Evolutionary conservation across 2,329 filamentous ascomycete genomes (phyloP).

Genomic region (Phyllosticta citriasiana): DNA sequence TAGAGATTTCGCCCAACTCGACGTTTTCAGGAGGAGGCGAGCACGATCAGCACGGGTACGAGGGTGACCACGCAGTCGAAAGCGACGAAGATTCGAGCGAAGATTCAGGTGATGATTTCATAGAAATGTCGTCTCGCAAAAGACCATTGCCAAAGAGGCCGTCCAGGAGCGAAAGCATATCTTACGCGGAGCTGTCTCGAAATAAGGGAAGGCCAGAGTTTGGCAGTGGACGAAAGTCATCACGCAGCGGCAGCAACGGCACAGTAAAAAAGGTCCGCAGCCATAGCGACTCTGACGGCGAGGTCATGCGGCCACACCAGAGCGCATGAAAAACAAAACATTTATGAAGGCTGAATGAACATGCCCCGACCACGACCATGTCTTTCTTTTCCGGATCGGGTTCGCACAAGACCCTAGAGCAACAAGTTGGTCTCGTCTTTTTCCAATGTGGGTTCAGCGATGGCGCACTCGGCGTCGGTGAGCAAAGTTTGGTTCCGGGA

Average conservation of each 20-base stretch:
- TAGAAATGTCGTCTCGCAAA: constrained; percentile 20
- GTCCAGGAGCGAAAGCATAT: constrained; percentile 25
- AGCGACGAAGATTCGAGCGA: constrained; percentile 31
- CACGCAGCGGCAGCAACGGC: constrained; percentile 39
- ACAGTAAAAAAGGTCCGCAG: constrained; percentile 39
- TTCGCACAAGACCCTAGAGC: neutral
- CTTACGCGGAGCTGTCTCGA: constrained; percentile 26
- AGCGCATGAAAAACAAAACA: neutral
- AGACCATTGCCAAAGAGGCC: constrained; percentile 1
- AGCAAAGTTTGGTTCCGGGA: neutral
- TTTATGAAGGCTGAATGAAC: neutral
- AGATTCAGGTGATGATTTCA: constrained; percentile 28
- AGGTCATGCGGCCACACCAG: neutral
- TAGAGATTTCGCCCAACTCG: neutral
- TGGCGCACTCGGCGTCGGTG: neutral
- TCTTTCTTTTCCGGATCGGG: neutral
- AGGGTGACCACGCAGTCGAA: constrained; percentile 30
- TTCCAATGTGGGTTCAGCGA: neutral
- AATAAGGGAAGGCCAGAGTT: constrained; percentile 19
- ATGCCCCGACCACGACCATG: neutral
- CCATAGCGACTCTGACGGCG: constrained; percentile 8
- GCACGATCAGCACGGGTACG: constrained; percentile 28
- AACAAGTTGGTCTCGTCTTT: neutral
- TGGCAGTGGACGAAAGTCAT: constrained; percentile 20
- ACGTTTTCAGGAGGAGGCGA: neutral